These are phyloP conservation scores for Lasiodiplodia gonubiensis DNA, from an alignment of 2,329 filamentous ascomycete genomes.

Conservation along the genomic window DNA sequence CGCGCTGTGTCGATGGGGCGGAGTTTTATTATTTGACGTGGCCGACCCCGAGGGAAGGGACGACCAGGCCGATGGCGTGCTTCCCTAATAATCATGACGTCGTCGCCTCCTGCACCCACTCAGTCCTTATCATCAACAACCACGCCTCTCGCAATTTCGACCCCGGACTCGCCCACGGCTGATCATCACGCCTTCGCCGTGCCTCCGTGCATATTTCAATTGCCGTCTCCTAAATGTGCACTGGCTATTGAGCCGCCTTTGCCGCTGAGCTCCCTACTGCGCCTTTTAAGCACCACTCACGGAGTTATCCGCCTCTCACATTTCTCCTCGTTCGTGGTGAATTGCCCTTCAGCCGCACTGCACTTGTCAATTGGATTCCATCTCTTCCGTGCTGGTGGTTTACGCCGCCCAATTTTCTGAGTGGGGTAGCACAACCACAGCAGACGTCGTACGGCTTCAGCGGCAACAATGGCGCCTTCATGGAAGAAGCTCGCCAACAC, in stretches of 20 bases:
- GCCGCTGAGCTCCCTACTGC: not conserved
- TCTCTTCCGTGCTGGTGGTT: not conserved
- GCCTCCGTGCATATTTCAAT: not conserved
- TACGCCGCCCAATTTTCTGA: not conserved
- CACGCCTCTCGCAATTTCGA: conserved; percentile 13
- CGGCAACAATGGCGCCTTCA: conserved; percentile 7
- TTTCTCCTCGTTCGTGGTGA: not conserved
- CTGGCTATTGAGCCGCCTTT: not conserved
- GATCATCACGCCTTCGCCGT: not conserved
- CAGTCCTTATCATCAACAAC: not conserved
- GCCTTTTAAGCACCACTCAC: not conserved
- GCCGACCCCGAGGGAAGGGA: not conserved
- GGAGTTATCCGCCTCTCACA: not conserved
- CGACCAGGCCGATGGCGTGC: conserved; percentile 7
- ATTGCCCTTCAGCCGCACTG: not conserved
- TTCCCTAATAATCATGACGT: conserved; percentile 6
- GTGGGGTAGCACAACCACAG: not conserved
- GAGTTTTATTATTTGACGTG: not conserved
- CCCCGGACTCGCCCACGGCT: not conserved
- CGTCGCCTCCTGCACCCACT: not conserved
- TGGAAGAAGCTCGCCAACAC: conserved; percentile 16
- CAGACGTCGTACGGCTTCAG: not conserved
- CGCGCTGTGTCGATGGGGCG: not conserved
- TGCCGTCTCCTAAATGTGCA: not conserved
- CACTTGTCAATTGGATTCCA: not conserved